These are phyloP conservation scores for Penicillium glabrum DNA, from an alignment of 2,329 filamentous ascomycete genomes.

Conservation along the genomic window DNA sequence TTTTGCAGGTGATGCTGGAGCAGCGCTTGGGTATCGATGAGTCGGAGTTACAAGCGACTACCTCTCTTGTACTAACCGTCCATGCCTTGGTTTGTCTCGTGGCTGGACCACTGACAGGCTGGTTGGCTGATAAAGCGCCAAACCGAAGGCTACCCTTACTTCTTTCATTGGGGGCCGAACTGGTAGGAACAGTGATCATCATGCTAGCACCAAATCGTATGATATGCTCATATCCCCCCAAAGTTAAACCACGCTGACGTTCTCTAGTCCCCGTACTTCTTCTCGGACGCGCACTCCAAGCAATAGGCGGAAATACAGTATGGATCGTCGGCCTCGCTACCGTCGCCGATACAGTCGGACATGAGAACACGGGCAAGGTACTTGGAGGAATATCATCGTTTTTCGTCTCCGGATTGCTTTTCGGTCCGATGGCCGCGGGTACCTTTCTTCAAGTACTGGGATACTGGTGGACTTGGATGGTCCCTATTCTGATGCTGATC, in stretches of 20 bases:
- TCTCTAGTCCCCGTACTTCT: not conserved
- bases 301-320: not conserved
- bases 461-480: not conserved
- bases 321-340: not conserved
- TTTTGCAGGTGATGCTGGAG: not conserved
- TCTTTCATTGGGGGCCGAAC: not conserved
- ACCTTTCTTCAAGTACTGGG: not conserved
- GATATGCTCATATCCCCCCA: not conserved
- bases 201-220: not conserved
- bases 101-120: not conserved
- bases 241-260: not conserved
- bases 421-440: not conserved
- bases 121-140: not conserved
- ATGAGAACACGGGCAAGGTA: not conserved
- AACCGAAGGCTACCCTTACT: not conserved
- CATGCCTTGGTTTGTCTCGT: not conserved
- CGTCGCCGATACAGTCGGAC: not conserved
- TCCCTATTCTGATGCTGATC: not conserved
- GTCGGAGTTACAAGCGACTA: not conserved
- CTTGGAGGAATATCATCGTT: not conserved
- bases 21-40: not conserved
- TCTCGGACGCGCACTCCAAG: not conserved
- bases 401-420: not conserved
- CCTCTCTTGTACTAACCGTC: not conserved
- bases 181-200: not conserved